phyloP scores from a whole-genome alignment of 2,329 filamentous ascomycete species.

The Colletotrichum salicis region DNA sequence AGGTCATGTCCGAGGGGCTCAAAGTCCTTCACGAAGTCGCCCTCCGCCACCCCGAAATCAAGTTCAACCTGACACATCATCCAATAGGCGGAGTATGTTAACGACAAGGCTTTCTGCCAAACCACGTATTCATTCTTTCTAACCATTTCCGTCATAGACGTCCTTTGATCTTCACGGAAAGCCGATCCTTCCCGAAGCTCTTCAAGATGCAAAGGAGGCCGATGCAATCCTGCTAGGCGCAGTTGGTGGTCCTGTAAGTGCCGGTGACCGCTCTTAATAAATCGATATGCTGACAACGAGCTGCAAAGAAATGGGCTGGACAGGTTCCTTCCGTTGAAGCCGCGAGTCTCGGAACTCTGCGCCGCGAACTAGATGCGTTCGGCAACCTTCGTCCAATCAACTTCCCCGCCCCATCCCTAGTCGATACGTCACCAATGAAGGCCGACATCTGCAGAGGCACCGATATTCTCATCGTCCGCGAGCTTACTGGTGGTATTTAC shows the following conservation, averaged over 20 bases:
- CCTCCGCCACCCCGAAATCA: slow-evolving; percentile 73
- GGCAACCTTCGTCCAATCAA: slow-evolving; percentile 96
- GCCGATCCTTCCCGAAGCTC: slow-evolving; percentile 81
- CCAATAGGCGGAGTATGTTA: slow-evolving; percentile 87
- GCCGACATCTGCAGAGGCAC: slow-evolving; percentile 84
- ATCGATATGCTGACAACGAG: background rate
- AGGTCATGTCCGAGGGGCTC: slow-evolving; percentile 84
- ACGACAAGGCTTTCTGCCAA: background rate
- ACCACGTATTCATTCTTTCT: background rate
- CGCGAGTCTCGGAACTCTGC: slow-evolving; percentile 81
- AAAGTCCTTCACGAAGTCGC: slow-evolving; percentile 87
- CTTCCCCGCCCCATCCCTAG: slow-evolving; percentile 88
- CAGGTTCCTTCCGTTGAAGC: background rate
- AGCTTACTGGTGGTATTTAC: slow-evolving; percentile 93
- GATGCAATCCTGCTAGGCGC: slow-evolving; percentile 92
- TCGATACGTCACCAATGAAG: slow-evolving; percentile 88
- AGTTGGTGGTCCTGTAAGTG: slow-evolving; percentile 93
- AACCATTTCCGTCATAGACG: slow-evolving; percentile 62
- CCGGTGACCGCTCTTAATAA: slow-evolving; percentile 79
- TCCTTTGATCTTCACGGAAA: slow-evolving; percentile 86
- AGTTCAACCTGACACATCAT: slow-evolving; percentile 91
- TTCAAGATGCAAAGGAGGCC: slow-evolving; percentile 79
- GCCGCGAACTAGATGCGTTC: slow-evolving; percentile 93
- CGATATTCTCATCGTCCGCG: slow-evolving; percentile 92
- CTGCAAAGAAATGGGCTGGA: background rate